A percentile compares a stretch with the other conserved stretches of the same genome.
Evolutionary conservation across 2,329 filamentous ascomycete genomes (phyloP).

Genomic region (Neofusicoccum kwambonambiense): DNA sequence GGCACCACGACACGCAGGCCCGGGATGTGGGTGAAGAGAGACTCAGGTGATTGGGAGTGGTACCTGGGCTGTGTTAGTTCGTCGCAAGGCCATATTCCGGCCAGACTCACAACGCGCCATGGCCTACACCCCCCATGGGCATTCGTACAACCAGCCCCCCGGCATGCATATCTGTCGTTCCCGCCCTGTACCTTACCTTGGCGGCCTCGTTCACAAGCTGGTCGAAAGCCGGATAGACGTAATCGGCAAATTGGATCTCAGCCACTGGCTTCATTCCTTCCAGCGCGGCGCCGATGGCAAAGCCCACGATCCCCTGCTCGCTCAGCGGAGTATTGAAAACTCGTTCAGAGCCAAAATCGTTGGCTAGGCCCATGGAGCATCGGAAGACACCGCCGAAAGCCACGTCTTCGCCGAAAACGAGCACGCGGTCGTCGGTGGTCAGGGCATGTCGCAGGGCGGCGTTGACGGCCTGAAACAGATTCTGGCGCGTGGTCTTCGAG

Average conservation of each 20-base stretch:
- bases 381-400: slow-evolving; percentile 96
- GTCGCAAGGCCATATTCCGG: not conserved
- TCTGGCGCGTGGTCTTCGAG: slow-evolving; percentile 64
- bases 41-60: slow-evolving; percentile 86
- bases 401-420: slow-evolving; percentile 95
- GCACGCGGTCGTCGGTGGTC: slow-evolving; percentile 76
- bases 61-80: slow-evolving; percentile 47
- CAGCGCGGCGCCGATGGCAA: slow-evolving; percentile 84
- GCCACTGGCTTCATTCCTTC: slow-evolving; percentile 91
- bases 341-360: slow-evolving; percentile 80
- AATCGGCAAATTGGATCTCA: slow-evolving; percentile 95
- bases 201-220: slow-evolving; percentile 92
- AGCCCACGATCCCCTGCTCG: slow-evolving; percentile 92
- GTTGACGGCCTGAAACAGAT: slow-evolving; percentile 92
- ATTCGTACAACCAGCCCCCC: slow-evolving; percentile 85
- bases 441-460: slow-evolving; percentile 81
- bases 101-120: slow-evolving; percentile 66
- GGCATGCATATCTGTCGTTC: slow-evolving; percentile 51
- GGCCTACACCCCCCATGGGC: slow-evolving; percentile 86
- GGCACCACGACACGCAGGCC: slow-evolving; percentile 84
- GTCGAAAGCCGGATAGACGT: slow-evolving; percentile 89
- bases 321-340: slow-evolving; percentile 96
- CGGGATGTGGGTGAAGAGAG: slow-evolving; percentile 83
- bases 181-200: slow-evolving; percentile 78
- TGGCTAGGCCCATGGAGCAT: slow-evolving; percentile 85